phyloP scores from a whole-genome alignment of 352 stramenopile genomes.

The Proteromonas lacertae region DNA sequence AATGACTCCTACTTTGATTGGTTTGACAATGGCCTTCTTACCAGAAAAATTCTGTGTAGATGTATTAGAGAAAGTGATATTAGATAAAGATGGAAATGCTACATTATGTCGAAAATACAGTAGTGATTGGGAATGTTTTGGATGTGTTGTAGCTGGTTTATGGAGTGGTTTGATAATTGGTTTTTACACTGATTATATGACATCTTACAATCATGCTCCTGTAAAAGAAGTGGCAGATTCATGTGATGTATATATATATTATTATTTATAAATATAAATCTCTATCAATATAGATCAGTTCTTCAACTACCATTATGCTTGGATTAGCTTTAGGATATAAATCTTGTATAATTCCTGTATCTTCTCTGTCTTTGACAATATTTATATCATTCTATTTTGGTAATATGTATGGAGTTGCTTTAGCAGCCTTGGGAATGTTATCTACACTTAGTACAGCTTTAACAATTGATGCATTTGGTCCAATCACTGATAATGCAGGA shows the following conservation, averaged over 20 bases:
- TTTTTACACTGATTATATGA: constrained; percentile 85
- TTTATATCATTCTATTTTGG: constrained; percentile 77
- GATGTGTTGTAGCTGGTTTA: constrained; percentile 67
- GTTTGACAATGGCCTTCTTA: no score
- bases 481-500: constrained; percentile 91
- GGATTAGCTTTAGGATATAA: constrained; percentile 95
- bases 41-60: constrained; percentile 37
- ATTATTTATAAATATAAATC: no score
- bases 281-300: constrained; percentile 85
- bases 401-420: constrained; percentile 77
- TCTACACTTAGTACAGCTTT: constrained; percentile 83
- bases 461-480: constrained; percentile 94
- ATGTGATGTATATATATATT: no score
- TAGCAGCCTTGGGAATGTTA: constrained; percentile 90
- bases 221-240: constrained; percentile 69
- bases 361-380: constrained; percentile 74
- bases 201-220: constrained; percentile 69
- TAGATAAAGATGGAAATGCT: no score
- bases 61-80: no score
- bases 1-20: constrained; percentile 63
- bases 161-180: constrained; percentile 86
- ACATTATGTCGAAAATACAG: no score
- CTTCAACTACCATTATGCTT: constrained; percentile 97
- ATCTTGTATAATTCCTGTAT: constrained; percentile 88
- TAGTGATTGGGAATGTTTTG: no score